Percentiles rank a stretch among this genome's conserved stretches.
Conservation (phyloP, 257 asterid species). For the Lantana camara region DNA sequence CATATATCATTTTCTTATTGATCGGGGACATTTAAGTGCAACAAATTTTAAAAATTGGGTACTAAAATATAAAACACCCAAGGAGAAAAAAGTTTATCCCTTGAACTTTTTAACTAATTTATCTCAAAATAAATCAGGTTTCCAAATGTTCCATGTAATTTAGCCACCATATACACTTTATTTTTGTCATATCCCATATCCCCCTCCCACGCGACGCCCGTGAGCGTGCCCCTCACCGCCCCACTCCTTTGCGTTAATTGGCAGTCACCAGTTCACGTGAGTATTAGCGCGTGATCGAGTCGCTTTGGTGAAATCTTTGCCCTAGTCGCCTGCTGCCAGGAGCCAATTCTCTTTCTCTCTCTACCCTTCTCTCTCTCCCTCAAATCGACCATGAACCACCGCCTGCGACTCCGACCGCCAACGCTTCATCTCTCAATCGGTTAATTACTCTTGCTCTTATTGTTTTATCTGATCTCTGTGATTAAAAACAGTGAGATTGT, state of each 20-base stretch:
- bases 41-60: too few species aligned
- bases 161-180: too few species aligned
- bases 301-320: slow-evolving; percentile 37
- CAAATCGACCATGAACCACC: slow-evolving; percentile 39
- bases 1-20: too few species aligned
- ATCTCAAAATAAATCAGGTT: too few species aligned
- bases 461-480: slow-evolving; percentile 10
- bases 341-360: slow-evolving; percentile 3
- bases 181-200: too few species aligned
- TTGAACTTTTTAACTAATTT: too few species aligned
- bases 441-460: slow-evolving; percentile 2
- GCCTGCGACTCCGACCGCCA: slow-evolving; percentile 43
- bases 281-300: slow-evolving; percentile 35
- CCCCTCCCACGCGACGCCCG: neutral
- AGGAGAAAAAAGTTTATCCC: too few species aligned
- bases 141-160: too few species aligned
- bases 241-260: neutral
- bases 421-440: slow-evolving; percentile 17
- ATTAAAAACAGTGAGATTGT: slow-evolving; percentile 8
- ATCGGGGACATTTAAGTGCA: too few species aligned
- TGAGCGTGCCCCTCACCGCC: neutral
- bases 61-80: too few species aligned
- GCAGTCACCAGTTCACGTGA: slow-evolving; percentile 1
- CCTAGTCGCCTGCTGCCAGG: slow-evolving; percentile 37
- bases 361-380: slow-evolving; percentile 15